phyloP scores from a whole-genome alignment of 495 filamentous ascomycete species.

The Cenococcum geophilum region DNA sequence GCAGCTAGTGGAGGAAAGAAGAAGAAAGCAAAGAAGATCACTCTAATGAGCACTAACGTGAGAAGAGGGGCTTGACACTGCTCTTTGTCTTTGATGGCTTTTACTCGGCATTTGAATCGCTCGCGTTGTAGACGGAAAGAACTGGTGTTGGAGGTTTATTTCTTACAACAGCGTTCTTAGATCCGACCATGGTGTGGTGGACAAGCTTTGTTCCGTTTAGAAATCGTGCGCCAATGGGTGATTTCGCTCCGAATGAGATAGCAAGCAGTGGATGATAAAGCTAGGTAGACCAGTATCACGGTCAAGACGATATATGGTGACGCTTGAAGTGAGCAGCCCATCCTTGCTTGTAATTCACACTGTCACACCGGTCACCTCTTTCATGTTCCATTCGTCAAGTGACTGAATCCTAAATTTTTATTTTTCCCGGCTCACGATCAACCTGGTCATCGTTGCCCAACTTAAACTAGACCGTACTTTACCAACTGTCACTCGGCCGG shows the following conservation, averaged over 20 bases:
- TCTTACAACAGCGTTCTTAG: background rate
- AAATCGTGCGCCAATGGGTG: background rate
- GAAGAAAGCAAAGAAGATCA: slow-evolving; percentile 93
- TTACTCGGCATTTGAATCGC: background rate
- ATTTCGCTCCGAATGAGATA: background rate
- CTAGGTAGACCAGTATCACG: no score
- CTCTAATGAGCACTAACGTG: slow-evolving; percentile 81
- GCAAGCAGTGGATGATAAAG: no score
- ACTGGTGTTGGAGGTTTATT: background rate
- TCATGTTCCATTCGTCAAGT: no score
- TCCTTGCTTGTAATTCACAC: no score
- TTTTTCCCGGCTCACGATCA: no score
- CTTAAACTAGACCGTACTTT: no score
- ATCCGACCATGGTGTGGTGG: background rate
- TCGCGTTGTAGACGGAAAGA: background rate
- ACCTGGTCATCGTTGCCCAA: no score
- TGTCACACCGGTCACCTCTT: no score
- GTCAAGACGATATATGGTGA: no score
- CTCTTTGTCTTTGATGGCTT: background rate
- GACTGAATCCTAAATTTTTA: no score
- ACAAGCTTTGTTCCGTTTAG: background rate
- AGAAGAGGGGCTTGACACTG: slow-evolving; percentile 55
- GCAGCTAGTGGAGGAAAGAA: slow-evolving; percentile 50
- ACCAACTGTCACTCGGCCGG: no score
- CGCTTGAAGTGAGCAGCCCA: no score